Percentiles rank a stretch among this genome's conserved stretches.
phyloP scores from a whole-genome alignment of 495 filamentous ascomycete genomes.

The Lepraria neglecta region DNA sequence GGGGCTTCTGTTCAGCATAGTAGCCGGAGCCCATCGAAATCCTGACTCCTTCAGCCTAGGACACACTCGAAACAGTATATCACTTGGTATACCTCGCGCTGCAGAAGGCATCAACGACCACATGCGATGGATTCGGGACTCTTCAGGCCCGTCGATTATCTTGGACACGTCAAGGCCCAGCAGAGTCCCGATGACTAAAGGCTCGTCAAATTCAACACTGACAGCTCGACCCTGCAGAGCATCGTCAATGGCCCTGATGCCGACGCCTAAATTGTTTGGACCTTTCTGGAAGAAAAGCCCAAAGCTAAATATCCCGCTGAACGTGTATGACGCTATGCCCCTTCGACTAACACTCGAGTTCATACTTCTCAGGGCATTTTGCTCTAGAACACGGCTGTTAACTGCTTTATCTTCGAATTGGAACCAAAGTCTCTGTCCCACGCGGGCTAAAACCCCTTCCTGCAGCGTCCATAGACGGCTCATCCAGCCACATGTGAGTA shows the following conservation, averaged over 20 bases:
- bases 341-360: constrained; percentile 5
- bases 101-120: constrained; percentile 2
- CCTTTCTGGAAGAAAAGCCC: no score
- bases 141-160: constrained; percentile 12
- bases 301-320: constrained; percentile 1
- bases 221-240: constrained; percentile 16
- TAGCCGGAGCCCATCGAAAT: constrained; percentile 13
- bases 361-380: background rate
- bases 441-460: constrained; percentile 6
- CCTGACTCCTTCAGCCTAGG: background rate
- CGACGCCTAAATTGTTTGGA: background rate
- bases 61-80: background rate
- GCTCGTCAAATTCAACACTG: constrained; percentile 14
- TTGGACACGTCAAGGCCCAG: constrained; percentile 9
- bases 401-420: constrained; percentile 5
- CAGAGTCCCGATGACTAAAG: constrained; percentile 13
- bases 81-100: background rate
- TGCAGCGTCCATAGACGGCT: constrained; percentile 15
- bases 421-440: constrained; percentile 15
- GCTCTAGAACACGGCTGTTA: background rate
- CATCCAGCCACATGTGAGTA: constrained; percentile 9
- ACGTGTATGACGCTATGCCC: background rate
- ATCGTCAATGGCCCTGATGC: background rate
- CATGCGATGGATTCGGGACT: background rate
- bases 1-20: background rate